Evolutionary conservation across 768 basidiomycete species (phyloP), one percentile per base, ranked within the genome.

Genomic region (Sporobolomyces phaffii): DNA sequence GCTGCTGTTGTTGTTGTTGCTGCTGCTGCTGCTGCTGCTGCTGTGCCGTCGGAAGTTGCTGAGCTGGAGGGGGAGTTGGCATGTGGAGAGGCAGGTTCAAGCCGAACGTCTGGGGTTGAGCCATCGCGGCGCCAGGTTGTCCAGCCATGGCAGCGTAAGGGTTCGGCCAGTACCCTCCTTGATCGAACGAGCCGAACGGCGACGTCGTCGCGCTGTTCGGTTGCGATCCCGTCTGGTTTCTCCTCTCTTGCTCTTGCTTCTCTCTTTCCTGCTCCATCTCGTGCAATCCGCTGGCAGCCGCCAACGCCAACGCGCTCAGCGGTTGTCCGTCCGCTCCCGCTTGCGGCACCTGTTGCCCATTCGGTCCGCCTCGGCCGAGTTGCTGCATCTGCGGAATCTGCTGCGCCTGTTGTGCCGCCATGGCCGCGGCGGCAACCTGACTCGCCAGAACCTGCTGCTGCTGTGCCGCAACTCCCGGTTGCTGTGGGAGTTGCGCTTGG

Each of bases 261-360:
- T 62, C 60, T 31, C 60, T 29, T 41, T 70, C 83, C 43, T 86
- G 86, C 76, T 98, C 93, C 34, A 98, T 85, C 72, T 87, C 86
- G 73, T 89, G 87, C 11, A 98, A 83, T 75, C 96, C 90, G 64
- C 90, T 90, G 79, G 93, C 87, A 4, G 92, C 91, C 24, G 80
- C 80, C 31, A 78, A 76, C 24, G 79, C 77, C 80, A 86, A 49
- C 26, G 79, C 79, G 29, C 75, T 77, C 60, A 80, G 77, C 60
- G 80, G 78, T 66, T 76, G 76, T 56, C 77, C 61, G 36, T 63
- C 77, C 22, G 64, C 68, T 8, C 77, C 77, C n/a, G 72, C 73
- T n/a, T 69, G 65, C 28, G 60, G 49, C 59, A 60, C 36, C 6
- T 4, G 3, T 59, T 68, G 60, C 68, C 48, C 53, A 53, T 67